Conservation (phyloP, 2,329 filamentous ascomycete genomes). For the Metarhizium sp. region DNA sequence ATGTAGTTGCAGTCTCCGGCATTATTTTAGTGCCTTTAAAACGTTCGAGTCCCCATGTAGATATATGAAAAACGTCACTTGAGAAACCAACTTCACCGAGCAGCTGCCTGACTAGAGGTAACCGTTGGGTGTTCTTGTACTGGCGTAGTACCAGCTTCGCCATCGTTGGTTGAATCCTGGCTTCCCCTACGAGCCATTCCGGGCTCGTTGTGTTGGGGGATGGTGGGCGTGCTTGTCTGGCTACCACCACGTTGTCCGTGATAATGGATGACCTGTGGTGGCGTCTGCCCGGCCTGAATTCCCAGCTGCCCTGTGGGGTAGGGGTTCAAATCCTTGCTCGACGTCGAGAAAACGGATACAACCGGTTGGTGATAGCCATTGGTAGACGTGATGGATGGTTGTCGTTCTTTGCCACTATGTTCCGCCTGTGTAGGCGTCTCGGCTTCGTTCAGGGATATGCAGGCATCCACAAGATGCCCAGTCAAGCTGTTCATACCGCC, state of each 20-base stretch:
- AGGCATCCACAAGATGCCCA: conserved; percentile 46
- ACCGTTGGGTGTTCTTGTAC: conserved; percentile 23
- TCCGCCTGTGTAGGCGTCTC: conserved; percentile 55
- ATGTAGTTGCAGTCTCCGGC: neutral
- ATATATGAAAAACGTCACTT: neutral
- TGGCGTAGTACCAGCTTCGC: conserved; percentile 26
- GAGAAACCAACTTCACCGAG: neutral
- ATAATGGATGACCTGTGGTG: conserved; percentile 58
- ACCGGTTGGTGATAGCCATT: conserved; percentile 62
- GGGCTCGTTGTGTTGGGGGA: conserved; percentile 40
- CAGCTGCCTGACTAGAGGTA: conserved; percentile 10
- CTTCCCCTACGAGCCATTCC: conserved; percentile 38
- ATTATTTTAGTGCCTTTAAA: neutral
- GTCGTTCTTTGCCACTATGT: conserved; percentile 35
- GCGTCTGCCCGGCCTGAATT: conserved; percentile 51
- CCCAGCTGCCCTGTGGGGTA: conserved; percentile 58
- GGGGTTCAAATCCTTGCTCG: conserved; percentile 58
- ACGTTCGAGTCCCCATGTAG: neutral
- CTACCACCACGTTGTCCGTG: conserved; percentile 59
- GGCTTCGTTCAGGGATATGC: conserved; percentile 43
- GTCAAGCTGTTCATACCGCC: conserved; percentile 72
- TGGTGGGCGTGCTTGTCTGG: conserved; percentile 55
- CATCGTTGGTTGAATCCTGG: conserved; percentile 33
- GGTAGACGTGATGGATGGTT: conserved; percentile 33
- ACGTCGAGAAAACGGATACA: conserved; percentile 61